Evolutionary conservation across 139 green algal genomes (phyloP), one percentile per base, ranked within the genome.

Genomic region (Chlamydomonas incerta): DNA sequence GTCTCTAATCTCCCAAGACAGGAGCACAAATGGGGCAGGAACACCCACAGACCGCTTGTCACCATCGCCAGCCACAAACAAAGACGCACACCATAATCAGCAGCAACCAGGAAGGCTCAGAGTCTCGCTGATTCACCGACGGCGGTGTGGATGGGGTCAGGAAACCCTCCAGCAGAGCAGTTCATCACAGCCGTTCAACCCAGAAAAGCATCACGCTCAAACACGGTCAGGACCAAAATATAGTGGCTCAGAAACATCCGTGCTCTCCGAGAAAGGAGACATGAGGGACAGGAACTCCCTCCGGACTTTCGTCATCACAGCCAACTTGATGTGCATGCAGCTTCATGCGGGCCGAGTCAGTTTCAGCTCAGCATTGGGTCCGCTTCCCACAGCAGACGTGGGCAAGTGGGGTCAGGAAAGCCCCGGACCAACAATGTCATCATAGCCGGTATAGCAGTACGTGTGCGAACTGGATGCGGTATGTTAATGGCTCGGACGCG

Each of bases 231-330:
- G n/a, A n/a, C n/a, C n/a, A n/a, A 21, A 70, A 37, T 9, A 17
- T 10, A 35, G 26, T 20, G 74, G 74, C 74, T 81, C 74, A 57
- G 74, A 70, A 17, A 55, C 13, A 55, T 46, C 34, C 21, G 20
- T 24, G 29, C 24, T 20, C 55, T 58, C n/a, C 57, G 33, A 81
- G 5, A 28, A 63, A 34, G 55, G n/a, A 70, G 74, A 57, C 33
- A 15, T 17, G 13, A 35, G 33, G 74, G 74, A 33, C 13, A 57
- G 67, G 74, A 57, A 81, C 69, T 10, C 55, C 47, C 74, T 37
- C 35, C 29, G 9, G 75, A 73, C 60, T 37, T 21, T 18, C 31
- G 1, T 83, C 75, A 47, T 83, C 62, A 83, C 62, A 63, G 75
- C 75, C 62, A 72, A 18, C n/a, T n/a, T n/a, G n/a, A n/a, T n/a